Evolutionary conservation across 75 land plant species (phyloP), one percentile per base, ranked within the genome.

Genomic region (Cupressus sempervirens): DNA sequence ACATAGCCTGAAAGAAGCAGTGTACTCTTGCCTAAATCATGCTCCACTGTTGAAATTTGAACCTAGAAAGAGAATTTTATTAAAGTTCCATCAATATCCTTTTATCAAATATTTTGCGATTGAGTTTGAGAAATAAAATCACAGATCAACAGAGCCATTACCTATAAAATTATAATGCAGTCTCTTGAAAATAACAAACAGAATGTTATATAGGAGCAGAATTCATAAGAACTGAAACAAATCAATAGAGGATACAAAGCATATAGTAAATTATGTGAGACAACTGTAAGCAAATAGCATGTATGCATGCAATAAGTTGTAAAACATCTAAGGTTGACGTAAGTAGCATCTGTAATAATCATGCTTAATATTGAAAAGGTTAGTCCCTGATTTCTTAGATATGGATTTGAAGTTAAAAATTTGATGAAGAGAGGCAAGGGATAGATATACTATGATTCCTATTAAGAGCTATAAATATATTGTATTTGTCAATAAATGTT

Each of bases 1-100:
- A 96, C 85, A 90, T 96, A 98, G 83, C 99, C 99, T 82, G 95
- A 90, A 26, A 97, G 86, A 38, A 90, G 89, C 40, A 97, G 89
- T 3, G 92, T 92, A 80, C 96, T 91, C 34, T 74, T 87, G 86
- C 90, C 96, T 26, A 90, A 30, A 77, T 72, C 87, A 43, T 67
- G 54, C 70, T 90, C 84, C 75, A 88, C 92, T 76, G 88, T 76
- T 54, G 84, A 88, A 88, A 92, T 54, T 41, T 89, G 88, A 75
- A 93, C 89, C 99, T 95, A 86, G 58, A 87, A 82, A 16, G 23
- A 2, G 62, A 41, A 77, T 3, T 52, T 34, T 76, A 43, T 43
- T 43, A 26, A 7, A 23, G 80, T 77, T 9, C 1, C 46, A 77
- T 23, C 29, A 77, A 43, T 77, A 26, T 26, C 12, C 46, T n/a